Evolutionary conservation across 768 basidiomycete species (phyloP).

Genomic region (Suillus hirtellus): DNA sequence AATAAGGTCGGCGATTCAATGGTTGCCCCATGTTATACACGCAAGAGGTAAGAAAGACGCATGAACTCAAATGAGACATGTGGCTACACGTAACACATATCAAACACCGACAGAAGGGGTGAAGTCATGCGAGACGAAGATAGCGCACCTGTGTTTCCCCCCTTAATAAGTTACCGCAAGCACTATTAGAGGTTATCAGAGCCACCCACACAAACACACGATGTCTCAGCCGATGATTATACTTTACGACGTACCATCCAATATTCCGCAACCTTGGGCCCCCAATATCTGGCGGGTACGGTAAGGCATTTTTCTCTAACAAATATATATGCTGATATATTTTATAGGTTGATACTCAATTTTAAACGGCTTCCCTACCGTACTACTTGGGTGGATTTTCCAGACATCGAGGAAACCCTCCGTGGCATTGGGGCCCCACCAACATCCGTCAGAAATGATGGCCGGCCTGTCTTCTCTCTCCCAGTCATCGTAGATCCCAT

Average conservation of each 20-base stretch:
- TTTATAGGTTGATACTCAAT: slow-evolving; percentile 68
- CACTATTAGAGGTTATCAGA: not conserved
- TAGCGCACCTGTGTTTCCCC: slow-evolving; percentile 2
- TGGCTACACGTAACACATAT: slow-evolving; percentile 5
- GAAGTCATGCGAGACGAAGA: not conserved
- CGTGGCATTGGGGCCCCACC: slow-evolving; percentile 61
- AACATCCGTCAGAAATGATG: slow-evolving; percentile 52
- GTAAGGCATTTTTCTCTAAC: slow-evolving; percentile 32
- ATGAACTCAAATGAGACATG: not conserved
- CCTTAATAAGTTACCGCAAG: slow-evolving; percentile 17
- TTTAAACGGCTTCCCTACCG: slow-evolving; percentile 71
- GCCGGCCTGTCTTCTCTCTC: slow-evolving; percentile 63
- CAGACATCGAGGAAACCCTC: slow-evolving; percentile 64
- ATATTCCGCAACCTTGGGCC: slow-evolving; percentile 67
- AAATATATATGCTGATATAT: not conserved
- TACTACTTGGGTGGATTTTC: slow-evolving; percentile 70
- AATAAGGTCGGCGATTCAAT: not conserved
- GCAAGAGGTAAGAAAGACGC: not conserved
- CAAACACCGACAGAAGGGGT: slow-evolving; percentile 1
- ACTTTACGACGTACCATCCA: slow-evolving; percentile 67
- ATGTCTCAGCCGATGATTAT: slow-evolving; percentile 56
- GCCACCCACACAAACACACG: not conserved
- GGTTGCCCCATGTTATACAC: not conserved
- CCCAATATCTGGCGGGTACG: slow-evolving; percentile 76
- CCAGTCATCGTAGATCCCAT: slow-evolving; percentile 68